phyloP scores from a whole-genome alignment of 257 asterid species.

The Rehmannia glutinosa region DNA sequence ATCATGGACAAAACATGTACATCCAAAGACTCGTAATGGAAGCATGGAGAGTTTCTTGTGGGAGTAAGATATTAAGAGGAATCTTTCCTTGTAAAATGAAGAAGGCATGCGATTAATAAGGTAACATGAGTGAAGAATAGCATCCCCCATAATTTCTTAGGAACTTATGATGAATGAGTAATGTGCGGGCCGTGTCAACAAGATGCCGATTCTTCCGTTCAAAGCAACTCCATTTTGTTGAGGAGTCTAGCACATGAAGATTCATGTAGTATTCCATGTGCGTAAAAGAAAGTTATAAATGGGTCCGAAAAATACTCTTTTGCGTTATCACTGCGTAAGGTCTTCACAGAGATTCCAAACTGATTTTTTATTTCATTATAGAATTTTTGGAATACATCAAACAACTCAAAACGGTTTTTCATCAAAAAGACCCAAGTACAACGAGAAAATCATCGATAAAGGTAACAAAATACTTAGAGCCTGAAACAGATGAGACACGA shows the following conservation, averaged over 20 bases:
- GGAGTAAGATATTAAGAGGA: background rate
- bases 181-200: background rate
- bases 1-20: background rate
- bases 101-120: conserved; percentile 7
- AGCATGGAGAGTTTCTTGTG: background rate
- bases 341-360: too few species aligned
- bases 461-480: background rate
- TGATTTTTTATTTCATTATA: too few species aligned
- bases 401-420: background rate
- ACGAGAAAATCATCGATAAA: background rate
- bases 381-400: background rate
- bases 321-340: background rate
- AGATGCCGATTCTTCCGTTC: conserved; percentile 2
- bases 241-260: background rate
- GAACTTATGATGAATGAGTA: background rate
- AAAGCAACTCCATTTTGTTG: background rate
- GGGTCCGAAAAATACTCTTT: background rate
- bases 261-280: background rate
- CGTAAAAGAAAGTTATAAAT: background rate
- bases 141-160: background rate
- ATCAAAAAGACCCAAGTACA: background rate
- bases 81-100: background rate
- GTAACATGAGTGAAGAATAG: background rate
- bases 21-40: background rate
- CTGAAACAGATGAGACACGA: background rate